Conservation (phyloP, 192 early-diverging fungal species). For the Entomortierella chlamydospora region DNA sequence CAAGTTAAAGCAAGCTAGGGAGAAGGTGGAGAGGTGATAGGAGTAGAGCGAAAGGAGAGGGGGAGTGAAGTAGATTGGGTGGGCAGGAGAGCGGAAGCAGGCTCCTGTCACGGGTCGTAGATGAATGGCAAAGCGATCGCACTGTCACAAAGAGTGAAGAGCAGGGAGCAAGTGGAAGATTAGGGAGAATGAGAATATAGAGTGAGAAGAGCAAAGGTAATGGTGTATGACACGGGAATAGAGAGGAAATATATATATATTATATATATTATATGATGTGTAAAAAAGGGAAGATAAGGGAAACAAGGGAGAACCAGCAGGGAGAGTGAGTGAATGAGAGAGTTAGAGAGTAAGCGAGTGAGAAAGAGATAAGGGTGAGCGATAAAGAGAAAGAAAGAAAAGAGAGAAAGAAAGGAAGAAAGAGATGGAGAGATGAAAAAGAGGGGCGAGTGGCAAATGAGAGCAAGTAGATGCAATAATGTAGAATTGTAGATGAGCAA, state of each 20-base stretch:
- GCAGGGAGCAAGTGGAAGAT: too few relatives aligned
- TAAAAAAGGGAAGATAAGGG: too few relatives aligned
- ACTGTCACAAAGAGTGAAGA: not conserved
- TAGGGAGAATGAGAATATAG: not conserved
- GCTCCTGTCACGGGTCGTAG: too few relatives aligned
- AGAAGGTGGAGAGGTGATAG: not conserved
- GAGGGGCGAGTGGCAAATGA: not conserved
- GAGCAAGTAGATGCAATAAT: too few relatives aligned
- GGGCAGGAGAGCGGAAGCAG: too few relatives aligned
- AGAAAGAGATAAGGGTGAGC: not conserved
- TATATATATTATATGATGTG: too few relatives aligned
- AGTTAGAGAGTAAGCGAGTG: not conserved
- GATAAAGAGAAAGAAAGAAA: not conserved
- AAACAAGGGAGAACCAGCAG: too few relatives aligned
- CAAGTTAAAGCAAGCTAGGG: not conserved
- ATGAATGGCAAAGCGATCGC: not conserved
- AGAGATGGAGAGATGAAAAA: not conserved
- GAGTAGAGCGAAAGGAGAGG: not conserved
- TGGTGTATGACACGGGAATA: too few relatives aligned
- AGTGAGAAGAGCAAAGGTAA: not conserved
- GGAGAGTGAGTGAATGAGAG: slow-evolving; percentile 3
- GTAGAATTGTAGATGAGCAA: not conserved
- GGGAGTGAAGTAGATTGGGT: not conserved
- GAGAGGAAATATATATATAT: too few relatives aligned
- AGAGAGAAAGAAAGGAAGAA: not conserved